These are phyloP conservation scores for Quercus lobata DNA, from an alignment of 331 rosid species.

Conservation along the genomic window DNA sequence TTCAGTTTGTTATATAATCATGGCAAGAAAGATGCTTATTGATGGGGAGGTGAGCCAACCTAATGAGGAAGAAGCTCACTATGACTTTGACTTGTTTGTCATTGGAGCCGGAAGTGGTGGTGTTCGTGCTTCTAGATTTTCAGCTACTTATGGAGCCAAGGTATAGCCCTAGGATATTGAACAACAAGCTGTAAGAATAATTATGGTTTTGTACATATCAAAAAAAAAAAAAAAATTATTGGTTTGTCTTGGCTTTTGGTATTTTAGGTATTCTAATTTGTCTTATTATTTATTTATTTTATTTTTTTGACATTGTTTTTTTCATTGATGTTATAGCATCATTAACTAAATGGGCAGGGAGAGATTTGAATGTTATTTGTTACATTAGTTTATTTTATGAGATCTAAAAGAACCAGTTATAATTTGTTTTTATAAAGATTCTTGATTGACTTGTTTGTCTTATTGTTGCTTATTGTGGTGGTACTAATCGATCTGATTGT, in stretches of 20 bases:
- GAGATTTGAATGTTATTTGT: not conserved
- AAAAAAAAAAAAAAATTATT: too few species aligned
- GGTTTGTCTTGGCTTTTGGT: not conserved
- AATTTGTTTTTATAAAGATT: not conserved
- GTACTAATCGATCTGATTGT: not conserved
- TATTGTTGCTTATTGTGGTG: not conserved
- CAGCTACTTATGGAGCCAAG: slow-evolving; percentile 87
- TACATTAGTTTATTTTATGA: not conserved
- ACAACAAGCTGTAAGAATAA: not conserved
- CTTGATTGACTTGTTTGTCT: not conserved
- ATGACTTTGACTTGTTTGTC: slow-evolving; percentile 79
- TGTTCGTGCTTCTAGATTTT: slow-evolving; percentile 89
- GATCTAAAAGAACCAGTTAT: not conserved
- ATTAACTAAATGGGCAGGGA: not conserved
- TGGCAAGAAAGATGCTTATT: slow-evolving; percentile 80
- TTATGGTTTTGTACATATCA: not conserved
- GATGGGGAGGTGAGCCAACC: slow-evolving; percentile 52
- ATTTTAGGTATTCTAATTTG: not conserved
- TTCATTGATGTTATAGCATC: not conserved
- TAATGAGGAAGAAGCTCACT: slow-evolving; percentile 38
- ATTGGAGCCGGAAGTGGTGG: slow-evolving; percentile 99
- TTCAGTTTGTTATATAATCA: slow-evolving; percentile 9
- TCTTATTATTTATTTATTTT: not conserved
- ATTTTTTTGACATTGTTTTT: not conserved
- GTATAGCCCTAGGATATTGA: slow-evolving; percentile 20